A percentile compares a stretch with the other conserved stretches of the same genome.
phyloP scores from a whole-genome alignment of 495 filamentous ascomycete genomes.

The Penicillium salamii region DNA sequence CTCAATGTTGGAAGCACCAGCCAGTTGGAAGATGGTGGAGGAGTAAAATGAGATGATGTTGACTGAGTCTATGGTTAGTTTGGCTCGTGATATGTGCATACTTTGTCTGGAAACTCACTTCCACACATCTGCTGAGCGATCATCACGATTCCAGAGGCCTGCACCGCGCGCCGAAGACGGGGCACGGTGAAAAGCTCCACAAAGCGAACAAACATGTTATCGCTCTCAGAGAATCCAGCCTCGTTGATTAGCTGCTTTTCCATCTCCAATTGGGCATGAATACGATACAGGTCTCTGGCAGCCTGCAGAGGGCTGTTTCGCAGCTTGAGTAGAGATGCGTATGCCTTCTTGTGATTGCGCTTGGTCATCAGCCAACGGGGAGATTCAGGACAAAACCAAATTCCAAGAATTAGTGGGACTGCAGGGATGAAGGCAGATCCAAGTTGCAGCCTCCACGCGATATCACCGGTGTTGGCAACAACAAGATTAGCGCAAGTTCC shows the following conservation, averaged over 20 bases:
- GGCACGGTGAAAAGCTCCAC: constrained; percentile 56
- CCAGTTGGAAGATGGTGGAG: constrained; percentile 66
- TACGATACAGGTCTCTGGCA: constrained; percentile 74
- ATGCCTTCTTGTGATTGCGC: constrained; percentile 59
- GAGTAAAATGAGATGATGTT: constrained; percentile 84
- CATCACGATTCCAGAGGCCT: constrained; percentile 61
- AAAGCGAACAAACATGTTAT: constrained; percentile 46
- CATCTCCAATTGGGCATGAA: constrained; percentile 55
- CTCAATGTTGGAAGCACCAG: constrained; percentile 53
- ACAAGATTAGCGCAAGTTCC: constrained; percentile 70
- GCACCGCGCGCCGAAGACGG: constrained; percentile 53
- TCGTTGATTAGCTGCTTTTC: constrained; percentile 32
- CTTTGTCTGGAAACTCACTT: constrained; percentile 30
- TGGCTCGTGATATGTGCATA: neutral
- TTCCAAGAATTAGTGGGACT: constrained; percentile 59
- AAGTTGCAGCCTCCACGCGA: constrained; percentile 76
- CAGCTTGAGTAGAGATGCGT: constrained; percentile 56
- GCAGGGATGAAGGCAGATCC: constrained; percentile 78
- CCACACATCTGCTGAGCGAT: constrained; percentile 85
- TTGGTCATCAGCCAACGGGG: constrained; percentile 62
- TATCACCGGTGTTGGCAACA: constrained; percentile 50
- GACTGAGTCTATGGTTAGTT: constrained; percentile 33
- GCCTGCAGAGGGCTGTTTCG: constrained; percentile 67
- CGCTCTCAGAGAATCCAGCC: constrained; percentile 18
- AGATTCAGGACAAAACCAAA: constrained; percentile 64